phyloP scores from a whole-genome alignment of 1,139 yeast species.

The Lodderomyces orthopsilosis region DNA sequence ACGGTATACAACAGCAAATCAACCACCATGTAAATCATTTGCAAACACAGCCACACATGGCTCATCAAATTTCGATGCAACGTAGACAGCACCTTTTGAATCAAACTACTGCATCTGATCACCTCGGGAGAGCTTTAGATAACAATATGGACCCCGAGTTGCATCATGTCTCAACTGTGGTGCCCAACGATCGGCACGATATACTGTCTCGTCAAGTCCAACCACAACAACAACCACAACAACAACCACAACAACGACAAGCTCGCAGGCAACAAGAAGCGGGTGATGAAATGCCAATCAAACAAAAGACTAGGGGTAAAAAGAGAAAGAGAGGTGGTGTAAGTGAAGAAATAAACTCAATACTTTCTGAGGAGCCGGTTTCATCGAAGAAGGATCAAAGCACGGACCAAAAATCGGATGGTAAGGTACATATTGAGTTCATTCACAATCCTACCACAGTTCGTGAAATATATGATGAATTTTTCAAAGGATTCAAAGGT shows the following conservation, averaged over 20 bases:
- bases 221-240: conserved; percentile 7
- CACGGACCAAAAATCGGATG: conserved; percentile 19
- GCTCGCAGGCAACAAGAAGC: neutral
- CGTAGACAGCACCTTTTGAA: conserved; percentile 6
- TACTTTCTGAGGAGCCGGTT: conserved; percentile 1
- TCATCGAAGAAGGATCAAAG: conserved; percentile 20
- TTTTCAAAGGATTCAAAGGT: conserved; percentile 45
- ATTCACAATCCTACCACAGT: conserved; percentile 48
- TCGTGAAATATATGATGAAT: conserved; percentile 46
- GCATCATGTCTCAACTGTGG: conserved; percentile 11
- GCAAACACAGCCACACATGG: conserved; percentile 5
- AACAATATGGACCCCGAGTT: conserved; percentile 40
- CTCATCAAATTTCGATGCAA: conserved; percentile 2
- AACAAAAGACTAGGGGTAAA: conserved; percentile 5
- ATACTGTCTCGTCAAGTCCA: neutral
- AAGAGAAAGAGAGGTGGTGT: conserved; percentile 7
- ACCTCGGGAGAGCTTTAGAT: conserved; percentile 19
- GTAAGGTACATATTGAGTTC: conserved; percentile 37
- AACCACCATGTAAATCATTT: conserved; percentile 2
- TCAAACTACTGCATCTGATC: conserved; percentile 8
- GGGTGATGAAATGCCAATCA: neutral
- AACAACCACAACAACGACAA: conserved; percentile 8
- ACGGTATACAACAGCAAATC: neutral
- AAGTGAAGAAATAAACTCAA: conserved; percentile 5
- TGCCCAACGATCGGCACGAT: neutral